Evolutionary conservation across 2,329 filamentous ascomycete species (phyloP), one percentile per base, ranked within the genome.

Genomic region (Aspergillus fischeri): DNA sequence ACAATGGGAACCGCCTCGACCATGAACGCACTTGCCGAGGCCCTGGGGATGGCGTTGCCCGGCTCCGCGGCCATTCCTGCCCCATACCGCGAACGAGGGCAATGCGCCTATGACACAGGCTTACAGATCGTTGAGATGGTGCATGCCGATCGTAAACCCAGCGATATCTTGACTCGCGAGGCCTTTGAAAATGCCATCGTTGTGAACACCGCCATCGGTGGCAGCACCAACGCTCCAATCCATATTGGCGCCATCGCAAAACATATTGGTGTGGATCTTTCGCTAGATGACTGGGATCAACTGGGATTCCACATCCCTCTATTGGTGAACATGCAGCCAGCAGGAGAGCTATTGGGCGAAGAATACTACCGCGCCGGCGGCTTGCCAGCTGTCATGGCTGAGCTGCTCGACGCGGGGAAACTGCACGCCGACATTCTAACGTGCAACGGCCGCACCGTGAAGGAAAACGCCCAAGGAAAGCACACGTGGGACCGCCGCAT

Each of bases 121-220:
- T 63, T 72, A 51, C 78, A 73, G 51, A 81, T 82, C 45, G 79
- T 82, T 25, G 78, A 78, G 52, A 81, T 82, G 78, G 78, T 81
- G 3, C 67, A 74, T 27, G 66, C 72, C 27, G 78, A 82, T 63
- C 71, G 76, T 29, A 80, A 78, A 58, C 81, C 81, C 2, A 80
- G 76, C 60, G 81, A 84, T 57, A 80, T 84, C 63, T 77, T 84
- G 77, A 83, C 81, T 0, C 73, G 80, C 3, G 67, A 78, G 55
- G 80, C 82, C 0, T 84, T 84, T 56, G 81, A 84, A 68, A 84
- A 84, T 58, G 81, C 80, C 6, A 81, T 84, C 28, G 78, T 79
- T 5, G 76, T 75, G 45, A 83, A 82, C 59, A 81, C 80, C 1
- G 81, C 81, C 21, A 82, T 84, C 53, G 82, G 82, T 27, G 82